Conservation (phyloP, 257 asterid genomes). For the Verbascum thapsus region DNA sequence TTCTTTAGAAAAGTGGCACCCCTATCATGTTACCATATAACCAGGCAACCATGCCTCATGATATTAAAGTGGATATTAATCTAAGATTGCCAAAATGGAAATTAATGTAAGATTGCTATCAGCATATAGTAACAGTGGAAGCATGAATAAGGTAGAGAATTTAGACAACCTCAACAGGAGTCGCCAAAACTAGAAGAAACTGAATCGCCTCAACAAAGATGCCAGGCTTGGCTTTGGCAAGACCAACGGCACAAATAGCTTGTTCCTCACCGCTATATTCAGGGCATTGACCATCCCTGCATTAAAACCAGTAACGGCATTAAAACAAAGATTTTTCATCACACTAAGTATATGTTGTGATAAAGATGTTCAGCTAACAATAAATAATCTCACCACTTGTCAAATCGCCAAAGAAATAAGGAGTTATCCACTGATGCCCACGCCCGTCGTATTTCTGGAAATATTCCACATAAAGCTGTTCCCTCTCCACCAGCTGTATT, state of each 20-base stretch:
- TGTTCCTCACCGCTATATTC: slow-evolving; percentile 92
- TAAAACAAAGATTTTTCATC: slow-evolving; percentile 19
- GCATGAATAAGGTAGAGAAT: slow-evolving; percentile 17
- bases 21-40: slow-evolving; percentile 3
- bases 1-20: slow-evolving; percentile 12
- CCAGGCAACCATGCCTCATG: slow-evolving; percentile 1
- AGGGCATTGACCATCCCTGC: slow-evolving; percentile 93
- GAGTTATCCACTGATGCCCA: slow-evolving; percentile 99
- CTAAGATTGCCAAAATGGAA: too few relatives aligned
- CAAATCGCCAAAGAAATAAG: slow-evolving; percentile 90
- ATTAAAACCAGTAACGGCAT: slow-evolving; percentile 29
- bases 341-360: slow-evolving; percentile 2
- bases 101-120: slow-evolving; percentile 3
- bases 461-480: slow-evolving; percentile 94
- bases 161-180: slow-evolving; percentile 85
- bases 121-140: slow-evolving; percentile 18
- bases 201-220: slow-evolving; percentile 94
- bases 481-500: slow-evolving; percentile 97
- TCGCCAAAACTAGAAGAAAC: slow-evolving; percentile 84
- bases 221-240: slow-evolving; percentile 83
- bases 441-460: slow-evolving; percentile 92
- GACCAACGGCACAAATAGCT: slow-evolving; percentile 93
- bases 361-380: slow-evolving; percentile 8
- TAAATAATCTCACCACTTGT: slow-evolving; percentile 70
- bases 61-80: too few relatives aligned